Evolutionary conservation across 805 yeast genomes (phyloP).

Genomic region (Komagataella mondaviorum): DNA sequence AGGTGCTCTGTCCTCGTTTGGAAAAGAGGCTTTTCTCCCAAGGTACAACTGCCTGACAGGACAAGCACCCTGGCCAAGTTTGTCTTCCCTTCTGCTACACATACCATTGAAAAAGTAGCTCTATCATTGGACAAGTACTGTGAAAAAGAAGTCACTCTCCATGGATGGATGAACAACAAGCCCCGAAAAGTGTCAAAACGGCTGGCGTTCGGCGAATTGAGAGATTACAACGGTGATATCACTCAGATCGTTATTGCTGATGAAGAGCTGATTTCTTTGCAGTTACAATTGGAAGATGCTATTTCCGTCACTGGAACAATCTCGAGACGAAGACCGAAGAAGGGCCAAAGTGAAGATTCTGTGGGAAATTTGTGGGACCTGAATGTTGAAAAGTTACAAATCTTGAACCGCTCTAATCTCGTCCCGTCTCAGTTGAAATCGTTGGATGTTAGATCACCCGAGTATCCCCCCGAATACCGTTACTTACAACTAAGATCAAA

Average conservation of each 20-base stretch:
- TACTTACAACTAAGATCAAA: constrained; percentile 66
- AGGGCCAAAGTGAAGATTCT: constrained; percentile 7
- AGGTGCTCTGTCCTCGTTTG: not conserved
- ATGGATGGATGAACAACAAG: constrained; percentile 77
- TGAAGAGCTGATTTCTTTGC: constrained; percentile 26
- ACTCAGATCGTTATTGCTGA: constrained; percentile 41
- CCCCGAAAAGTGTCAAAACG: constrained; percentile 57
- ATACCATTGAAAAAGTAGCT: not conserved
- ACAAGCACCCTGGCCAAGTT: constrained; percentile 12
- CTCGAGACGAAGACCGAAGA: constrained; percentile 17
- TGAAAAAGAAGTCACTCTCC: constrained; percentile 28
- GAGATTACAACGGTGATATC: constrained; percentile 60
- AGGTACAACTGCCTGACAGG: constrained; percentile 9
- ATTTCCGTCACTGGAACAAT: constrained; percentile 47
- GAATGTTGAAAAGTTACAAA: constrained; percentile 31
- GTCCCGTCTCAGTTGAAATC: constrained; percentile 55
- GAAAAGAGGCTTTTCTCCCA: not conserved
- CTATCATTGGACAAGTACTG: not conserved
- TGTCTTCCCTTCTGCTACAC: constrained; percentile 1
- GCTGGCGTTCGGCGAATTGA: constrained; percentile 56
- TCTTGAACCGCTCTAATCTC: constrained; percentile 44
- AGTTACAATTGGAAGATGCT: constrained; percentile 51
- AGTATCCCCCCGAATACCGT: constrained; percentile 69
- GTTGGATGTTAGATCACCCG: constrained; percentile 36
- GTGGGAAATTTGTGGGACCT: constrained; percentile 37